Evolutionary conservation across 2,329 filamentous ascomycete species (phyloP).

Genomic region (Colletotrichum melonis): DNA sequence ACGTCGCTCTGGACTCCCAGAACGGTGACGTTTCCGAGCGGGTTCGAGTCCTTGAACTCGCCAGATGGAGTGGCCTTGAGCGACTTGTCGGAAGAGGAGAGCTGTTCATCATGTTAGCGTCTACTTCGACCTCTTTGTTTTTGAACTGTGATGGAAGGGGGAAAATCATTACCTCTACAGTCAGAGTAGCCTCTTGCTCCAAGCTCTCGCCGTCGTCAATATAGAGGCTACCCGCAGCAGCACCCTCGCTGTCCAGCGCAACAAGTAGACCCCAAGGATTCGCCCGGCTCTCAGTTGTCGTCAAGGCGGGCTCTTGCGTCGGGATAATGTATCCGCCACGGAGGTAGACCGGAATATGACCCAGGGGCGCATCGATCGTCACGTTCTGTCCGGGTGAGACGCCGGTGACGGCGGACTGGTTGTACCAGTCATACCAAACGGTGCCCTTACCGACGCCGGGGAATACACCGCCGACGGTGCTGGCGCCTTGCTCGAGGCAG

Average conservation of each 20-base stretch:
- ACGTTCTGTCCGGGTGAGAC: slow-evolving; percentile 49
- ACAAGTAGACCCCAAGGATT: slow-evolving; percentile 76
- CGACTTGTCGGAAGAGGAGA: slow-evolving; percentile 53
- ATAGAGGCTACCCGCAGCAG: slow-evolving; percentile 73
- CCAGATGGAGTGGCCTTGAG: slow-evolving; percentile 63
- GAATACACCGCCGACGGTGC: slow-evolving; percentile 74
- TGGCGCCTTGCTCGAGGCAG: slow-evolving; percentile 71
- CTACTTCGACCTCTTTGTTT: neutral
- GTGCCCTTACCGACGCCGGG: slow-evolving; percentile 63
- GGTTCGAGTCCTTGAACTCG: slow-evolving; percentile 65
- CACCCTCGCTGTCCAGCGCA: slow-evolving; percentile 65
- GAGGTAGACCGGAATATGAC: slow-evolving; percentile 76
- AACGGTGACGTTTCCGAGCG: slow-evolving; percentile 71
- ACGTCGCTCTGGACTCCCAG: slow-evolving; percentile 61
- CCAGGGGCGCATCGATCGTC: slow-evolving; percentile 37
- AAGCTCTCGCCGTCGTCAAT: slow-evolving; percentile 81
- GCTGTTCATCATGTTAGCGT: slow-evolving; percentile 41
- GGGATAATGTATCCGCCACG: slow-evolving; percentile 77
- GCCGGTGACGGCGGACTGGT: slow-evolving; percentile 62
- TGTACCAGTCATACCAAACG: slow-evolving; percentile 86
- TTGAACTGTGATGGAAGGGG: neutral
- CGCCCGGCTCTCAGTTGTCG: slow-evolving; percentile 70
- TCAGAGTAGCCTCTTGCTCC: slow-evolving; percentile 55
- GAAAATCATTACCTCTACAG: slow-evolving; percentile 54
- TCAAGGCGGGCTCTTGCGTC: slow-evolving; percentile 75